These are phyloP conservation scores for Rhinocladiella mackenziei DNA, from an alignment of 2,329 filamentous ascomycete species.

Conservation along the genomic window DNA sequence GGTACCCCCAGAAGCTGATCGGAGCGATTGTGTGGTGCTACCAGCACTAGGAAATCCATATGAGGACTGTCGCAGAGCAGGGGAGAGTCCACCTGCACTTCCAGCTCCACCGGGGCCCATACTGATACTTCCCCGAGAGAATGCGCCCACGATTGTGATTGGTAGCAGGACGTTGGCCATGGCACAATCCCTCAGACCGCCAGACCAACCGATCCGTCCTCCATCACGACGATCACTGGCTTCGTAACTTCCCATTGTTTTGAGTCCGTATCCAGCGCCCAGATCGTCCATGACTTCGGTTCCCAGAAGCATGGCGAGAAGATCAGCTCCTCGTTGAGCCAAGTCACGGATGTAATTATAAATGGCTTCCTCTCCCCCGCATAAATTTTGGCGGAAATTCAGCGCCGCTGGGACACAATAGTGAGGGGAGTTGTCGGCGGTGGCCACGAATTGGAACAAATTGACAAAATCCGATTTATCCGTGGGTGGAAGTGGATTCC, in stretches of 20 bases:
- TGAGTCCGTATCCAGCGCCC: conserved; percentile 31
- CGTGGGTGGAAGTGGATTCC: conserved; percentile 19
- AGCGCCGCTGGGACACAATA: conserved; percentile 69
- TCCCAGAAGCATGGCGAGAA: conserved; percentile 59
- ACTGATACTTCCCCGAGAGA: conserved; percentile 25
- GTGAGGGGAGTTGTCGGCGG: conserved; percentile 67
- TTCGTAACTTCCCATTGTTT: conserved; percentile 29
- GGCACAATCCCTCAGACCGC: conserved; percentile 57
- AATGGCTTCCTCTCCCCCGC: conserved; percentile 72
- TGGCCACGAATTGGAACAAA: conserved; percentile 74
- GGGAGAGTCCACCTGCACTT: conserved; percentile 28
- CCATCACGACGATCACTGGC: conserved; percentile 25
- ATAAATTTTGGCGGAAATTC: conserved; percentile 62
- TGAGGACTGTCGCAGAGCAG: conserved; percentile 23
- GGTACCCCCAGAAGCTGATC: conserved; percentile 6
- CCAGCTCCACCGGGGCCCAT: conserved; percentile 29
- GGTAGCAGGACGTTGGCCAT: conserved; percentile 74
- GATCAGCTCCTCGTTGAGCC: conserved; percentile 59
- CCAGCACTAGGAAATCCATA: conserved; percentile 25
- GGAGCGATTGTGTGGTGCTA: conserved; percentile 3
- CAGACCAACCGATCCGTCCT: conserved; percentile 44
- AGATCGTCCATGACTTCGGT: conserved; percentile 65
- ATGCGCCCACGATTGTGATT: conserved; percentile 44
- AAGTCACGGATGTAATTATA: conserved; percentile 59
- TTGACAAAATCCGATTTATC: conserved; percentile 59